Base-by-base conservation (phyloP, 768 basidiomycete species). In the Mycena latifolia region DNA sequence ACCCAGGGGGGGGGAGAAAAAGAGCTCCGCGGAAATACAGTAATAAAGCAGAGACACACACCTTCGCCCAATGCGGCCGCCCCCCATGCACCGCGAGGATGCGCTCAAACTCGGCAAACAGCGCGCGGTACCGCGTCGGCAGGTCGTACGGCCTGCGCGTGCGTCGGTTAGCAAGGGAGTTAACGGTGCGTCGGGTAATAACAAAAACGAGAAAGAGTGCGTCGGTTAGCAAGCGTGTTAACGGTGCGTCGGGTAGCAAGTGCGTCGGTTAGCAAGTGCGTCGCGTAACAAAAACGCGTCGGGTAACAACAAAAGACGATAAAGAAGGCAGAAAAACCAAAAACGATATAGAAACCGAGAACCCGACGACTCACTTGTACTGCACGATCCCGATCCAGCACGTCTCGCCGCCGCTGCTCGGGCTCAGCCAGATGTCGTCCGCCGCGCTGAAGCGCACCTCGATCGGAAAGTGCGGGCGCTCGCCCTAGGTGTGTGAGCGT, bases 301-400 rank as follows among this genome's bases (percentile, higher is more conserved):
- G 14, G 8, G 33, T 35, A 14, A 14, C 8, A 14, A 14, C 37
- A 18, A 39, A 39, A 39, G 15, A 39, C 4, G 39, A 29, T 65
- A 33, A 46, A 3, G 31, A 22, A 5, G 31, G 28, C 20, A 9
- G 48, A 15, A 6, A 2, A 37, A 47, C 14, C 25, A 31, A 9
- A 25, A 55, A 58, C 45, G 55, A 61, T 47, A 61, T 48, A 20
- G n/a, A 37, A 27, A 22, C 65, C 52, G 56, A 60, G 28, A 45
- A 52, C 37, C 5, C 22, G 20, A 31, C 22, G 33, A 79, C 93
- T 73, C 63, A 98, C 97, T 94, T 95, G 82, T 90, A 99, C 74
- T 96, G 94, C n/a, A 98, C 88, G 56, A 99, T 89, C n/a, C 98
- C 98, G 65, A 99, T 94, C 93, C 96, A 99, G 71, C 91, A 92